Evolutionary conservation across 352 stramenopile species (phyloP).

Genomic region (Phytophthora pistaciae): DNA sequence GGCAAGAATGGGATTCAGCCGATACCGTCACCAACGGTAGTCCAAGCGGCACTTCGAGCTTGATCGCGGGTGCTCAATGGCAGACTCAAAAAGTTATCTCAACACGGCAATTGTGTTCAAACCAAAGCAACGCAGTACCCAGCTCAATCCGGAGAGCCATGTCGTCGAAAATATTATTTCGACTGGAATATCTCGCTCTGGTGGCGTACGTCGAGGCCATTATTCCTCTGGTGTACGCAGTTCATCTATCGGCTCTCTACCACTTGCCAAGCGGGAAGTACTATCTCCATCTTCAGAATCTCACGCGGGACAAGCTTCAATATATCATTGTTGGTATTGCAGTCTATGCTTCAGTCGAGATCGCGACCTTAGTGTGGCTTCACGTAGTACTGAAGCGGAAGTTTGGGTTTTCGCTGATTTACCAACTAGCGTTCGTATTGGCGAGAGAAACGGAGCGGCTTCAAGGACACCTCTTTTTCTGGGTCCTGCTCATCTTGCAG

Average conservation of each 20-base stretch:
- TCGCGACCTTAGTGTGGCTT: conserved; percentile 5
- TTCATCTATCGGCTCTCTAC: neutral
- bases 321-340: conserved; percentile 1
- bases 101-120: neutral
- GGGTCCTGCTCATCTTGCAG: neutral
- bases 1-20: neutral
- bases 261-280: conserved; percentile 6
- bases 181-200: neutral
- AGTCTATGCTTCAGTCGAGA: neutral
- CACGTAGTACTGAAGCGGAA: neutral
- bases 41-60: neutral
- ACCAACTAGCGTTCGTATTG: conserved; percentile 3
- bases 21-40: neutral
- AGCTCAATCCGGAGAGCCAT: neutral
- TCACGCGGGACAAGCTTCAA: neutral
- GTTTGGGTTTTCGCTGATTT: conserved; percentile 1
- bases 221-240: conserved; percentile 1
- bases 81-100: neutral
- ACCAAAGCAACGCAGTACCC: neutral
- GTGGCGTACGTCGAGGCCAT: neutral
- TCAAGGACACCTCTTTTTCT: neutral
- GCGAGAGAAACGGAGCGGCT: neutral
- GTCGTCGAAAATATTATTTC: neutral
- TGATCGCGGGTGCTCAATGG: neutral
- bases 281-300: neutral